Conservation (phyloP, 352 stramenopile species). For the Lagenidium giganteum region DNA sequence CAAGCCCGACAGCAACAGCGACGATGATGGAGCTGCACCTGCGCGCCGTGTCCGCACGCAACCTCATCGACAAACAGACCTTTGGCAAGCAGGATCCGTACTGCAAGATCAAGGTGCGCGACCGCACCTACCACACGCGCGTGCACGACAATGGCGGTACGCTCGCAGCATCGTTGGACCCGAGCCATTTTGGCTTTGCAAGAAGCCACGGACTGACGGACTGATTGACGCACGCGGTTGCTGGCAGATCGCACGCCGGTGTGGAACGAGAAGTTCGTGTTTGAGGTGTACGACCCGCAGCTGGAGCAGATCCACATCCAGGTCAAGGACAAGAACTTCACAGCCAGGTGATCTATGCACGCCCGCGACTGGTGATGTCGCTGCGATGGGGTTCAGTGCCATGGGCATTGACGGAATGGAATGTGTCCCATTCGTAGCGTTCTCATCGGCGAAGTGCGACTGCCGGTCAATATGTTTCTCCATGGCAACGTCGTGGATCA, state of each 20-base stretch:
- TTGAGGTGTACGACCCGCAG: slow-evolving; percentile 66
- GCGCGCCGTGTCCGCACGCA: slow-evolving; percentile 68
- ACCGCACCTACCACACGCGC: slow-evolving; percentile 64
- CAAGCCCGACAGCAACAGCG: background rate
- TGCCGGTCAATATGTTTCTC: slow-evolving; percentile 75
- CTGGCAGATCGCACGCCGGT: slow-evolving; percentile 54
- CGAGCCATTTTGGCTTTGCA: background rate
- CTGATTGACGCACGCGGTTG: background rate
- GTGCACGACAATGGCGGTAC: slow-evolving; percentile 81
- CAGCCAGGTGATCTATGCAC: slow-evolving; percentile 31
- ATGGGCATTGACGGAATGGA: no score
- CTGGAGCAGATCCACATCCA: slow-evolving; percentile 68
- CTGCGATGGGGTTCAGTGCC: no score
- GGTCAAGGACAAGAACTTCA: slow-evolving; percentile 86
- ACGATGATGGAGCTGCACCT: slow-evolving; percentile 68
- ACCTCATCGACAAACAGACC: slow-evolving; percentile 80
- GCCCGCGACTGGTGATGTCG: no score
- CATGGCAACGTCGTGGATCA: slow-evolving; percentile 62
- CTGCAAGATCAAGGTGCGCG: slow-evolving; percentile 64
- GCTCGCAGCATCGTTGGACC: slow-evolving; percentile 2
- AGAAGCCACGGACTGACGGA: no score
- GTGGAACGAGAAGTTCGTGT: slow-evolving; percentile 84
- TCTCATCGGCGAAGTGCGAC: slow-evolving; percentile 66
- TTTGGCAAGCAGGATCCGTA: slow-evolving; percentile 83
- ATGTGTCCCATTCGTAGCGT: slow-evolving; percentile 19